These are phyloP conservation scores for Stentor coeruleus DNA, from an alignment of 73 alveolate species.

Conservation along the genomic window DNA sequence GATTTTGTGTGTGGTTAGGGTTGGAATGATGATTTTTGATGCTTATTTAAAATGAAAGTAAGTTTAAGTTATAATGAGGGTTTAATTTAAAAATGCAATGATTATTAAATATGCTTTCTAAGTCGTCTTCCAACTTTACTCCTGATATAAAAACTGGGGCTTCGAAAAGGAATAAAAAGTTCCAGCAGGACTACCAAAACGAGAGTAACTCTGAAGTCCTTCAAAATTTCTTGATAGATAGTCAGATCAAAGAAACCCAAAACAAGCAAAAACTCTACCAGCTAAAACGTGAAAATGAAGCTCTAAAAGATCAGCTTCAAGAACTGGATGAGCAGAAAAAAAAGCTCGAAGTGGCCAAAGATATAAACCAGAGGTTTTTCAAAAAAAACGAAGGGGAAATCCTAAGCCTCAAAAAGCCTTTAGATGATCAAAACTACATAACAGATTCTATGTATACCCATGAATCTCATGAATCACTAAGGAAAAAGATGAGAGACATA, in stretches of 20 bases:
- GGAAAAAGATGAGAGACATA: not conserved
- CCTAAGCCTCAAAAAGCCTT: not conserved
- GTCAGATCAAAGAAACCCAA: constrained; percentile 17
- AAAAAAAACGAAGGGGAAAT: constrained; percentile 12
- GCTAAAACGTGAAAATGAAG: constrained; percentile 9
- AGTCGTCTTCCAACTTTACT: no score
- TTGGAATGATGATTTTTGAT: no score
- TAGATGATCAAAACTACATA: not conserved
- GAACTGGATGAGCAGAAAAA: not conserved
- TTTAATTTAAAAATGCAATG: no score
- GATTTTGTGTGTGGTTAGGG: no score
- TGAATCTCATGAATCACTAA: not conserved
- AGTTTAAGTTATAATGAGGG: no score
- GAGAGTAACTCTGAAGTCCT: not conserved
- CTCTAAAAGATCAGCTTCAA: not conserved
- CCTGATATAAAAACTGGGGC: no score
- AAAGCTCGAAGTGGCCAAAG: not conserved
- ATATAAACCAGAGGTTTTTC: constrained; percentile 5
- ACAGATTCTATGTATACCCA: not conserved
- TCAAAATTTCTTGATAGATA: not conserved
- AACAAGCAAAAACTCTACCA: constrained; percentile 16
- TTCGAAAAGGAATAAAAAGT: not conserved
- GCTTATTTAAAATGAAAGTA: no score
- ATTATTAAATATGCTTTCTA: no score
- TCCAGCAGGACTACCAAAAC: constrained; percentile 1